Base-by-base conservation (phyloP, 2,329 filamentous ascomycete species). In the Albifimbria verrucaria region DNA sequence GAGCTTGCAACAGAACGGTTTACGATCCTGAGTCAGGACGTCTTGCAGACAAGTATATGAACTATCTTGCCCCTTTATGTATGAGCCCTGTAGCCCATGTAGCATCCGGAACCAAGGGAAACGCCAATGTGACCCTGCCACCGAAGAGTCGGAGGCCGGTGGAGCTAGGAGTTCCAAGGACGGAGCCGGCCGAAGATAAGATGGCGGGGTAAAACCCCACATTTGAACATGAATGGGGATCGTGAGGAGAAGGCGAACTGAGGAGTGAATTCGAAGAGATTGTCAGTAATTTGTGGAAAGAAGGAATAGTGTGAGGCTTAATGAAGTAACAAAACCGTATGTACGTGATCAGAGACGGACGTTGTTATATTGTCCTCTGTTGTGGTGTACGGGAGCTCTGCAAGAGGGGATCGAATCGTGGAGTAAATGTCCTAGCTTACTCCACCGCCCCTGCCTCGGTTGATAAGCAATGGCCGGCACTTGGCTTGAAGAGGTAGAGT, bases 121-220 rank as follows among this genome's bases (percentile, higher is more conserved):
- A 47, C 57, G 52, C 59, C 57, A 50, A 56, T 20, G 44, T 49
- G 32, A 17, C 32, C 32, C 32, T 6, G 6, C 32, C 4, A 39
- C 68, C 66, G 66, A 66, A 57, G 58, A 51, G 51, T 51, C 66
- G 65, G 66, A 66, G 32, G 18, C 15, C 55, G 54, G 52, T 61
- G 59, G 61, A 60, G 59, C 46, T 49, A 48, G 44, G 52, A 56
- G 58, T 57, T 60, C 57, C 50, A 54, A 51, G 26, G 42, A 52
- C 66, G 66, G 66, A 69, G 66, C 66, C 65, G 66, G 66, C 66
- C 66, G 66, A 60, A 39, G 32, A 39, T 39, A 39, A 39, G 32
- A 39, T 39, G 32, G 32, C 32, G 32, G 32, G 32, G 32, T 39
- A 39, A 17, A 12, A 39, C 32, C 32, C 32, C 32, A n/a, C n/a